These are phyloP conservation scores for Globisporangium megalacanthum DNA, from an alignment of 352 stramenopile species.

Conservation along the genomic window DNA sequence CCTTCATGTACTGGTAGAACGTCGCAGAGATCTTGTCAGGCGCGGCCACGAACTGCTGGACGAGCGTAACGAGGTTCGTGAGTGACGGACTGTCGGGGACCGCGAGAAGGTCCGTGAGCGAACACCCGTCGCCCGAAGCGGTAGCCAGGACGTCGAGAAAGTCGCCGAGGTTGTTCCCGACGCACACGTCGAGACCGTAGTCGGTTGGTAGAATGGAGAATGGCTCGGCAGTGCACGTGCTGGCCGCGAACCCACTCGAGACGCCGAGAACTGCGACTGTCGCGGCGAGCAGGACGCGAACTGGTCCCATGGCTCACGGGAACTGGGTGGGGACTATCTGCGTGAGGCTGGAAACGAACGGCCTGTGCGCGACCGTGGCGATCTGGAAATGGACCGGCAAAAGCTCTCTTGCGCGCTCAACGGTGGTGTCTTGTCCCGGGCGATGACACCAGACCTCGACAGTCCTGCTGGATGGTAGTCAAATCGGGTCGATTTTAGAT, in stretches of 20 bases:
- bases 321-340: too few relatives aligned
- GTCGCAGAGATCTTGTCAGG: constrained; percentile 15
- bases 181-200: constrained; percentile 35
- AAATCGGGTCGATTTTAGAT: too few relatives aligned
- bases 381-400: too few relatives aligned
- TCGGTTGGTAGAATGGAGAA: constrained; percentile 29
- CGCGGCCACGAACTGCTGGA: constrained; percentile 28
- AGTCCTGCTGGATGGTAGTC: too few relatives aligned
- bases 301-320: not conserved
- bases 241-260: constrained; percentile 8
- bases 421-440: too few relatives aligned
- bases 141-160: constrained; percentile 31
- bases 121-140: constrained; percentile 26
- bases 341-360: too few relatives aligned
- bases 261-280: not conserved
- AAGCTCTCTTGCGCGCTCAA: too few relatives aligned
- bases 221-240: constrained; percentile 38
- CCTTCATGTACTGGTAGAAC: constrained; percentile 15
- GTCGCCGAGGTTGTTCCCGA: constrained; percentile 42
- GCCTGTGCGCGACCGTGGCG: too few relatives aligned
- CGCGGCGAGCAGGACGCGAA: not conserved
- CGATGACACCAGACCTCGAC: too few relatives aligned
- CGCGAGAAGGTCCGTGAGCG: constrained; percentile 35
- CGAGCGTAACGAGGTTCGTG: constrained; percentile 27
- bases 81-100: constrained; percentile 22